Percentiles rank a stretch among this genome's conserved stretches.
These are phyloP conservation scores for Gynochthodes officinalis DNA, from an alignment of 257 asterid genomes.

Conservation along the genomic window DNA sequence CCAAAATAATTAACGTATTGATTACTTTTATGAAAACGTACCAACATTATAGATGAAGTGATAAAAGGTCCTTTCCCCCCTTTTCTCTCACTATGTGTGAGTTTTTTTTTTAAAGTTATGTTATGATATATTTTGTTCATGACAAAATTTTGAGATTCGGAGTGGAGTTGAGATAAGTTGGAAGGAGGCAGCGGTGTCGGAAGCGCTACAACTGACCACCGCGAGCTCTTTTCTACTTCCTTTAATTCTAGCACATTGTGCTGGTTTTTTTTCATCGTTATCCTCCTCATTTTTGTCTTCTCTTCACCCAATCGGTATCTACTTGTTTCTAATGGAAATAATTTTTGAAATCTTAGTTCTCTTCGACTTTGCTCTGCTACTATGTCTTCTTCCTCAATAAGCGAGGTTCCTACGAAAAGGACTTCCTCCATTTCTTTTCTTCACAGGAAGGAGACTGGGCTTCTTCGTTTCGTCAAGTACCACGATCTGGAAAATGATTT, in stretches of 20 bases:
- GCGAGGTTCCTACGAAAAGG: conserved; percentile 24
- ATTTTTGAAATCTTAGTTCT: conserved; percentile 25
- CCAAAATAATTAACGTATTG: no score
- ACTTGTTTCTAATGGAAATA: conserved; percentile 4
- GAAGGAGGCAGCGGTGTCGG: no score
- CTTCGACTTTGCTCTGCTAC: conserved; percentile 32
- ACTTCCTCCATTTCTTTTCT: conserved; percentile 17
- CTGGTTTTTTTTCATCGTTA: conserved; percentile 8
- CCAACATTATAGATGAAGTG: no score
- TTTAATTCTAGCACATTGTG: not conserved
- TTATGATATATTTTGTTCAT: no score
- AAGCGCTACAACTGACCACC: no score
- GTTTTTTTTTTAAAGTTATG: no score
- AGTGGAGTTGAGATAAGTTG: no score
- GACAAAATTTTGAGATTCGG: no score
- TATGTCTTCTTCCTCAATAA: conserved; percentile 28
- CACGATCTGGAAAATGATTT: conserved; percentile 89
- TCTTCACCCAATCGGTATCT: conserved; percentile 20
- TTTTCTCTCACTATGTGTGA: no score
- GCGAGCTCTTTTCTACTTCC: conserved; percentile 13
- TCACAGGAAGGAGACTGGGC: conserved; percentile 46
- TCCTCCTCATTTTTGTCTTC: conserved; percentile 22
- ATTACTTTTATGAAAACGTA: no score
- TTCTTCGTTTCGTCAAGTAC: conserved; percentile 72
- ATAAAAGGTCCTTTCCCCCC: no score